phyloP scores from a whole-genome alignment of 768 basidiomycete genomes.

The Mycena chlorophos region DNA sequence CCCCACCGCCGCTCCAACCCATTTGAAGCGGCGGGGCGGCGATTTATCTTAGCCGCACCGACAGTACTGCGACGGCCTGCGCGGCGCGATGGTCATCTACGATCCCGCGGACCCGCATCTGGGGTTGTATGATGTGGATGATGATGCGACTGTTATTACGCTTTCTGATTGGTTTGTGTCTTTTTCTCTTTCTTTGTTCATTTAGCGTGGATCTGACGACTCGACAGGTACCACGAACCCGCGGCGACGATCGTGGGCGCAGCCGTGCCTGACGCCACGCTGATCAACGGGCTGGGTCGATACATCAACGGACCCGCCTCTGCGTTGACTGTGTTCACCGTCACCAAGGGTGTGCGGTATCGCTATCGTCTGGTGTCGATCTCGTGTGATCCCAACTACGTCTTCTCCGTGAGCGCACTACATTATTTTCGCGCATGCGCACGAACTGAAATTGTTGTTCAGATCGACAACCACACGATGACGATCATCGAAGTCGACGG shows the following conservation, averaged over 20 bases:
- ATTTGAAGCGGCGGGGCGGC: no score
- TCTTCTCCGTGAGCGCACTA: no score
- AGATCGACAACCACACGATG: conserved; percentile 29
- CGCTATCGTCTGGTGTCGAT: conserved; percentile 36
- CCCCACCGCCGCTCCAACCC: no score
- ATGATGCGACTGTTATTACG: neutral
- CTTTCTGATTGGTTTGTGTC: neutral
- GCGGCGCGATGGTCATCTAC: neutral
- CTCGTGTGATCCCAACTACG: neutral
- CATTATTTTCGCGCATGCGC: no score
- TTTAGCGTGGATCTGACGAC: no score
- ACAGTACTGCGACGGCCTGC: neutral
- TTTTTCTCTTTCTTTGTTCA: no score
- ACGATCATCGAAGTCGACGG: conserved; percentile 40
- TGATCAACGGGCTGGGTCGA: conserved; percentile 44
- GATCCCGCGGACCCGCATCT: neutral
- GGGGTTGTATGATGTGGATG: neutral
- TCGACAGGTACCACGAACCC: no score
- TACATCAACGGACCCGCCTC: conserved; percentile 30
- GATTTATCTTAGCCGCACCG: no score
- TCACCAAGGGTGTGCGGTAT: conserved; percentile 32
- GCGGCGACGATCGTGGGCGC: no score
- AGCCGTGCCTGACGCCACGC: conserved; percentile 29
- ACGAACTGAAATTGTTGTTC: no score
- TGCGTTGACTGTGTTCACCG: conserved; percentile 35